Evolutionary conservation across 768 basidiomycete species (phyloP).

Genomic region (Nevesoporus exiguus): DNA sequence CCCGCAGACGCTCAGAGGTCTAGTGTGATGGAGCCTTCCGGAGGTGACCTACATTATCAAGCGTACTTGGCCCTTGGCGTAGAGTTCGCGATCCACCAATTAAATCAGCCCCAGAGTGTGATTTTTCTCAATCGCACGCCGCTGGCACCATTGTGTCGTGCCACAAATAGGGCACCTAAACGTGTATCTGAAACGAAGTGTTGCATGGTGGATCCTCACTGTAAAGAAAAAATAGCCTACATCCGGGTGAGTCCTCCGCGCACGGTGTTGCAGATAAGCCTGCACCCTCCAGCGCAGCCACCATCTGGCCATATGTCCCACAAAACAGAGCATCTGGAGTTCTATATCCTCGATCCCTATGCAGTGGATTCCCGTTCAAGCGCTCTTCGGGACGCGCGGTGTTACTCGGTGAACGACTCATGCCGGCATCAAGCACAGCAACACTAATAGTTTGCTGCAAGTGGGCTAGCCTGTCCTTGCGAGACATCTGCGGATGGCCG

Average conservation of each 20-base stretch:
- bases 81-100: background rate
- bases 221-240: conserved; percentile 21
- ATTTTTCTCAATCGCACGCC: conserved; percentile 38
- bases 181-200: conserved; percentile 31
- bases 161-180: conserved; percentile 41
- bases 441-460: conserved; percentile 36
- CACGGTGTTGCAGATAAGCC: conserved; percentile 36
- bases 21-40: background rate
- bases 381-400: background rate
- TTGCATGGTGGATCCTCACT: background rate
- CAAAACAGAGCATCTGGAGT: conserved; percentile 35
- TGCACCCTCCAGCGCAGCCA: conserved; percentile 36
- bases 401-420: conserved; percentile 33
- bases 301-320: conserved; percentile 43
- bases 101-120: conserved; percentile 38
- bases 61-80: background rate
- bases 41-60: background rate
- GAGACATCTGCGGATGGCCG: conserved; percentile 7
- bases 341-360: conserved; percentile 11
- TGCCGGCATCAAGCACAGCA: conserved; percentile 40
- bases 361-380: background rate
- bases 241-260: conserved; percentile 27
- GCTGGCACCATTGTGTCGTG: conserved; percentile 27
- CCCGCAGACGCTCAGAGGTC: background rate
- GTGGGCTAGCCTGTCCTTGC: conserved; percentile 23